Evolutionary conservation across 2,329 filamentous ascomycete species (phyloP), one percentile per base, ranked within the genome.

Genomic region (Plectosphaerella plurivora): DNA sequence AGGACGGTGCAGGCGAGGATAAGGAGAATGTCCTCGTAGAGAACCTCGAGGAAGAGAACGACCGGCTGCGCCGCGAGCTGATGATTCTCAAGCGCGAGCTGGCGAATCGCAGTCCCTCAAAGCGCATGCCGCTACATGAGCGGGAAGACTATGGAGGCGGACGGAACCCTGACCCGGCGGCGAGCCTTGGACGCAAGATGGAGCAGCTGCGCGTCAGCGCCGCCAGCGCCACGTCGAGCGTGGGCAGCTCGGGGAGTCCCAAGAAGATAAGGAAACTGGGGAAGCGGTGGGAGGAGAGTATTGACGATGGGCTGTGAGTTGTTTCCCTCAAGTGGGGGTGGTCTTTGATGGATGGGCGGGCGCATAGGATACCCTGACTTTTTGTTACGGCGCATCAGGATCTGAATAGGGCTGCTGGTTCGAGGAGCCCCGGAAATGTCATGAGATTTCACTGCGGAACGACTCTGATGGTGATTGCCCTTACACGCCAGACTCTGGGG

Each of bases 21-120:
- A 86, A 88, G 60, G 81, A 86, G 64, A 86, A 86, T 45, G 70
- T 81, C 2, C 66, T 82, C 2, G 73, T 85, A 6, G 81, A 87
- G 61, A 79, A 87, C 45, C 71, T 91, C 1, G 82, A 88, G 61
- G 71, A 83, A 48, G 88, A 92, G 63, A 91, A 91, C 51, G 84
- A 88, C 55, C 75, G 81, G 3, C 73, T 93, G 37, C 78, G 84
- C 14, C 77, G 79, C 22, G 87, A 88, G 61, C 75, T 91, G 18
- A 76, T 76, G 2, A 73, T 83, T 3, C 66, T 92, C 22, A 84
- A 84, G 63, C 79, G 87, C 36, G 87, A 91, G 67, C 63, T 90
- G 6, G 73, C 74, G 0, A 75, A 74, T 14, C 78, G 82, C 51
- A 90, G 84, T 51, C 87, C 87, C 0, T 82, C 75, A 4, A 87